These are phyloP conservation scores for Strombidium stylifer DNA, from an alignment of 73 alveolate species.

Conservation along the genomic window DNA sequence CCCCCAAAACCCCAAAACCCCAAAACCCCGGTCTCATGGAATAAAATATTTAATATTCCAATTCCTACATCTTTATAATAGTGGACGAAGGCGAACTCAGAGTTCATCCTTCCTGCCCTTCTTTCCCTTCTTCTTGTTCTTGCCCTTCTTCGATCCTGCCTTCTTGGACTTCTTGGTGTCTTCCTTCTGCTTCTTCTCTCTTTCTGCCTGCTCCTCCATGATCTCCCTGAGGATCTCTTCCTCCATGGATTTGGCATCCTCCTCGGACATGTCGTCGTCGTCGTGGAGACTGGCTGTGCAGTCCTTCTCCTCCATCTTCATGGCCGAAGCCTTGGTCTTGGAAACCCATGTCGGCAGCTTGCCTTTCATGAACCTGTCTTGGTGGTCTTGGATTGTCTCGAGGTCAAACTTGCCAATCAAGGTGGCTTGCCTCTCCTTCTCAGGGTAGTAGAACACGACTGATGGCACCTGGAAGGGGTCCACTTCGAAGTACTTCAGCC, in stretches of 20 bases:
- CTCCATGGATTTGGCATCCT: neutral
- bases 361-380: conserved; percentile 26
- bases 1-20: no score
- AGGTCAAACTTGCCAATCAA: conserved; percentile 30
- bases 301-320: conserved; percentile 16
- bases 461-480: conserved; percentile 38
- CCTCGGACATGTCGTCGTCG: neutral
- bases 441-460: conserved; percentile 31
- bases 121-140: neutral
- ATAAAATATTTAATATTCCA: no score
- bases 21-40: no score
- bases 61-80: no score
- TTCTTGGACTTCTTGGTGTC: conserved; percentile 8
- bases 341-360: conserved; percentile 19
- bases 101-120: conserved; percentile 16
- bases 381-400: conserved; percentile 16
- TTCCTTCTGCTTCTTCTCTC: neutral
- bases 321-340: conserved; percentile 11
- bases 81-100: no score
- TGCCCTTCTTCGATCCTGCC: conserved; percentile 4
- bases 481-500: conserved; percentile 14
- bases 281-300: conserved; percentile 22
- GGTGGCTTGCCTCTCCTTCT: conserved; percentile 19
- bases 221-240: conserved; percentile 34
- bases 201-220: conserved; percentile 4